Evolutionary conservation across 495 filamentous ascomycete species (phyloP).

Genomic region (Penicillium angulare): DNA sequence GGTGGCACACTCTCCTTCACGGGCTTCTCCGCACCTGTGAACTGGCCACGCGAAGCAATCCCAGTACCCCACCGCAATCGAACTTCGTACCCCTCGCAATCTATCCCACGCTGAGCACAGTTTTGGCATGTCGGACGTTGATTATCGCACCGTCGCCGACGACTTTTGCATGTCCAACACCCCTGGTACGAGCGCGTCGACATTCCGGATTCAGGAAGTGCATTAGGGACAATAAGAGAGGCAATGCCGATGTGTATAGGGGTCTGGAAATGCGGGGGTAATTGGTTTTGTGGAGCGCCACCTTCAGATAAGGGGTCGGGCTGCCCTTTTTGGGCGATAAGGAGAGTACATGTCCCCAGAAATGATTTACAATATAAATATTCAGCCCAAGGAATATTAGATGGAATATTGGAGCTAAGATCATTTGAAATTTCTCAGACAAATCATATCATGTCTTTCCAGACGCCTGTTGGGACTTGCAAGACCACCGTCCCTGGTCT

Average conservation of each 20-base stretch:
- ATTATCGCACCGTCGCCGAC: constrained; percentile 33
- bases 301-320: constrained; percentile 17
- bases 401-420: background rate
- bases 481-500: constrained; percentile 5
- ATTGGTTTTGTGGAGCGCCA: constrained; percentile 5
- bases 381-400: too few relatives aligned
- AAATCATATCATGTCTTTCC: constrained; percentile 10
- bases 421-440: background rate
- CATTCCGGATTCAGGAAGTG: constrained; percentile 24
- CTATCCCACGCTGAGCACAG: constrained; percentile 25
- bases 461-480: background rate
- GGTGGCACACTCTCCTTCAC: constrained; percentile 21
- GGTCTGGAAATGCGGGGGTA: constrained; percentile 21
- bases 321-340: constrained; percentile 15
- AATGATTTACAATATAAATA: background rate
- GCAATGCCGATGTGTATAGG: background rate
- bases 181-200: constrained; percentile 35
- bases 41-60: constrained; percentile 36
- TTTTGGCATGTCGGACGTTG: constrained; percentile 25
- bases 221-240: background rate
- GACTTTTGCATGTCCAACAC: constrained; percentile 41
- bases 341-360: background rate
- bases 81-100: constrained; percentile 38
- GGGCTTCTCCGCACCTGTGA: constrained; percentile 35
- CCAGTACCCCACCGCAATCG: constrained; percentile 36